Base-by-base conservation (phyloP, 148 eudicot genomes). In the Fallopia convolvulus region DNA sequence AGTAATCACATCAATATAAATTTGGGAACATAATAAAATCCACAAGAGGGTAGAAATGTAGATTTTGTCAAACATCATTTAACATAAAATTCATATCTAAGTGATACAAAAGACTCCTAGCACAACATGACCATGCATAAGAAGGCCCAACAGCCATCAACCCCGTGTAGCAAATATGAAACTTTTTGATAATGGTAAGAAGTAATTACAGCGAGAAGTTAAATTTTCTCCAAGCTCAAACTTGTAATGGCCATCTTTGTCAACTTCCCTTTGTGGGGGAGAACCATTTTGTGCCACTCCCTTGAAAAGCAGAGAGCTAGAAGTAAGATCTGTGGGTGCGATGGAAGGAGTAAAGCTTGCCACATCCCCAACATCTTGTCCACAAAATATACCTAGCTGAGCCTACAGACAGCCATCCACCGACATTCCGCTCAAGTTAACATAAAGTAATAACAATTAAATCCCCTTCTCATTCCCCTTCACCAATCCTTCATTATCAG, bases 371-470 rank as follows among this genome's bases (percentile, higher is more conserved):
- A 90, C 81, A 75, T 90, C 93, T 90, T 92, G 97, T 77, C 88
- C 93, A 92, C 78, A 88, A 88, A 87, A 87, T 81, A 88, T 46
- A 79, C 86, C 92, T 88, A 90, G 81, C 84, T 87, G 91, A 83
- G 89, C 92, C 91, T 87, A 90, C 93, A 90, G 85, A 91, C 86
- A 89, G 78, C 88, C 89, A 90, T 85, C 83, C 86, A 85, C 81
- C 82, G 83, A 86, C 78, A 68, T 81, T 79, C 80, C 75, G 75
- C 75, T 73, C 75, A 73, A 73, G 75, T 73, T 73, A 73, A 42
- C 53, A 73, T 42, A 73, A 40, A 73, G n/a, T n/a, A 73, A 48
- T 48, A 73, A 73, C 50, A 73, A 44, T 48, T 72, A 14, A 73
- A 73, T 26, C 40, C 53, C 75, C 12, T 42, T 72, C 33, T 46